Evolutionary conservation across 179 eudicot species (phyloP).

Genomic region (Patellifolia procumbens): DNA sequence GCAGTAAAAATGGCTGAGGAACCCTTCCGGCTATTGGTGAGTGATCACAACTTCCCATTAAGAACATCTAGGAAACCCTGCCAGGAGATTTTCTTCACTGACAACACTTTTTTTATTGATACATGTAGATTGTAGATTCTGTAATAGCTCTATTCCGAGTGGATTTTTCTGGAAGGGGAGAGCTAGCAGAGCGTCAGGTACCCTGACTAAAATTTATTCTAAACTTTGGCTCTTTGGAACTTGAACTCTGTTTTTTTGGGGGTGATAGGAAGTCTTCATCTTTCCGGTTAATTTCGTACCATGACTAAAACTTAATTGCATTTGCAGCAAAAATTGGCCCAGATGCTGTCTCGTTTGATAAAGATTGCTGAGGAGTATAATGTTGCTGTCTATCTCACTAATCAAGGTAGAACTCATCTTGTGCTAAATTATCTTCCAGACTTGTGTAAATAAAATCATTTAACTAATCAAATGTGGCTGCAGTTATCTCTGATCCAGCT

Average conservation of each 20-base stretch:
- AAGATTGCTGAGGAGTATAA: slow-evolving; percentile 96
- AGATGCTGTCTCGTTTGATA: slow-evolving; percentile 86
- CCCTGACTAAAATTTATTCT: too few relatives aligned
- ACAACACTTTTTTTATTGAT: slow-evolving; percentile 6
- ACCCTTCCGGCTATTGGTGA: slow-evolving; percentile 90
- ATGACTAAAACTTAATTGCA: slow-evolving; percentile 11
- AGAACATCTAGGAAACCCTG: background rate
- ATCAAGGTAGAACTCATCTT: slow-evolving; percentile 57
- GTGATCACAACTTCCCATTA: slow-evolving; percentile 9
- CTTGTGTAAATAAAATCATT: background rate
- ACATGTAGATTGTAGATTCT: slow-evolving; percentile 77
- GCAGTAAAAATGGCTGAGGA: slow-evolving; percentile 99
- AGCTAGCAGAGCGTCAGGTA: slow-evolving; percentile 97
- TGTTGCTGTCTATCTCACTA: slow-evolving; percentile 90
- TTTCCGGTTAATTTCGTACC: background rate
- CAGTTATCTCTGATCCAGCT: slow-evolving; percentile 97
- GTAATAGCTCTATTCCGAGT: slow-evolving; percentile 93
- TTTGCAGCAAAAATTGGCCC: slow-evolving; percentile 95
- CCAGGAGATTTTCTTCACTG: slow-evolving; percentile 9
- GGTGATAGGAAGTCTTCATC: too few relatives aligned
- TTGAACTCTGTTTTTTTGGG: too few relatives aligned
- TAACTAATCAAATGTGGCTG: slow-evolving; percentile 21
- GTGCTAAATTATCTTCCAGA: background rate
- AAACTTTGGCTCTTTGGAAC: too few relatives aligned
- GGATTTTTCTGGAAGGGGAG: slow-evolving; percentile 95